A percentile compares a stretch with the other conserved stretches of the same genome.
These are phyloP conservation scores for Penicillium simplicissimum DNA, from an alignment of 495 filamentous ascomycete species.

Conservation along the genomic window DNA sequence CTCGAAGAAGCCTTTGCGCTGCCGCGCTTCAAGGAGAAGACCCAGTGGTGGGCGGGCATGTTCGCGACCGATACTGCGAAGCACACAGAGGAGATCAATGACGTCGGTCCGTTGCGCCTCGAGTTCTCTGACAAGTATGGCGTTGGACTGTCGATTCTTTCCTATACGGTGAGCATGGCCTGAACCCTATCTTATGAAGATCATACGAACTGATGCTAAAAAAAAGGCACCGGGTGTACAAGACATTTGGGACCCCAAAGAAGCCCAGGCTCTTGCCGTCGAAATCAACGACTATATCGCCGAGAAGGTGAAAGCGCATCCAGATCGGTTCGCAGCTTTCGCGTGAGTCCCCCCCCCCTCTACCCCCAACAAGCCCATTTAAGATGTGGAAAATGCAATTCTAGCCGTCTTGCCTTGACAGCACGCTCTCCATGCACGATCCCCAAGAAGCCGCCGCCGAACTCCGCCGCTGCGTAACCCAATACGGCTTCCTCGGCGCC, in stretches of 20 bases:
- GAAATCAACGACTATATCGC: slow-evolving; percentile 62
- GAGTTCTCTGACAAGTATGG: slow-evolving; percentile 57
- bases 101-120: slow-evolving; percentile 53
- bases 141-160: slow-evolving; percentile 56
- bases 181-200: no score
- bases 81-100: slow-evolving; percentile 45
- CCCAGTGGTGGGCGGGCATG: slow-evolving; percentile 47
- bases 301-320: slow-evolving; percentile 49
- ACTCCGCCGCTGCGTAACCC: slow-evolving; percentile 54
- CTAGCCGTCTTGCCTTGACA: slow-evolving; percentile 6
- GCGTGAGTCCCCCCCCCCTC: slow-evolving; percentile 38
- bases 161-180: background rate
- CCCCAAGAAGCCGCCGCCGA: slow-evolving; percentile 56
- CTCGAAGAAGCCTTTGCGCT: slow-evolving; percentile 55
- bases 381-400: background rate
- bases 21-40: slow-evolving; percentile 49
- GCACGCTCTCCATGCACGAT: slow-evolving; percentile 56
- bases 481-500: slow-evolving; percentile 58
- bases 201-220: slow-evolving; percentile 3
- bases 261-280: slow-evolving; percentile 45
- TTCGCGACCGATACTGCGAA: slow-evolving; percentile 47
- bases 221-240: slow-evolving; percentile 59
- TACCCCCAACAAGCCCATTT: background rate
- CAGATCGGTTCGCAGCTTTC: slow-evolving; percentile 58
- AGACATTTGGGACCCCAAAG: slow-evolving; percentile 52